These are phyloP conservation scores for Rhododendron henanense DNA, from an alignment of 148 eudicot species.

Conservation along the genomic window DNA sequence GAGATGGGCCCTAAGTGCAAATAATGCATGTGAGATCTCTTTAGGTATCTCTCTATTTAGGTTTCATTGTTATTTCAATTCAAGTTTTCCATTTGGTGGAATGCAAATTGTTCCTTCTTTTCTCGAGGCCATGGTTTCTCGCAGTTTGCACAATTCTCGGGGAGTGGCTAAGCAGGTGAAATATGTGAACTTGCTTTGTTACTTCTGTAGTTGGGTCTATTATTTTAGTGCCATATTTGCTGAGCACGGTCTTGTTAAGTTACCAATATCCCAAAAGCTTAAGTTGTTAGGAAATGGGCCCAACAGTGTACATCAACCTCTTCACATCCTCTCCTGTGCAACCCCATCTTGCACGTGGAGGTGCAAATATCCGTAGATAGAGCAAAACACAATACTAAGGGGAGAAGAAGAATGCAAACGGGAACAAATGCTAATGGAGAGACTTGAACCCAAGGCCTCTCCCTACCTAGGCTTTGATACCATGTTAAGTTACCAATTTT, in stretches of 20 bases:
- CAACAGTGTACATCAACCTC: too few relatives aligned
- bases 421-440: too few relatives aligned
- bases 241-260: not conserved
- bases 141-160: not conserved
- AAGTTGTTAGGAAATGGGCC: too few relatives aligned
- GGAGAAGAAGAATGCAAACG: too few relatives aligned
- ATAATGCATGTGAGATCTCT: not conserved
- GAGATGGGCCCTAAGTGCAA: not conserved
- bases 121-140: not conserved
- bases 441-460: too few relatives aligned
- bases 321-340: not conserved
- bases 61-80: not conserved
- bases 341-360: not conserved
- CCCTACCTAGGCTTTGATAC: too few relatives aligned
- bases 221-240: not conserved
- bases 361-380: not conserved
- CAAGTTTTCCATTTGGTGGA: not conserved
- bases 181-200: not conserved
- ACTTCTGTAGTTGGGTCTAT: not conserved
- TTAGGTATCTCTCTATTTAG: not conserved
- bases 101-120: not conserved
- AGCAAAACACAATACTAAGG: too few relatives aligned
- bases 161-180: not conserved
- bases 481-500: not conserved
- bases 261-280: not conserved